Base-by-base conservation (phyloP, 305 asterid genomes). In the Fraxinus platypoda region DNA sequence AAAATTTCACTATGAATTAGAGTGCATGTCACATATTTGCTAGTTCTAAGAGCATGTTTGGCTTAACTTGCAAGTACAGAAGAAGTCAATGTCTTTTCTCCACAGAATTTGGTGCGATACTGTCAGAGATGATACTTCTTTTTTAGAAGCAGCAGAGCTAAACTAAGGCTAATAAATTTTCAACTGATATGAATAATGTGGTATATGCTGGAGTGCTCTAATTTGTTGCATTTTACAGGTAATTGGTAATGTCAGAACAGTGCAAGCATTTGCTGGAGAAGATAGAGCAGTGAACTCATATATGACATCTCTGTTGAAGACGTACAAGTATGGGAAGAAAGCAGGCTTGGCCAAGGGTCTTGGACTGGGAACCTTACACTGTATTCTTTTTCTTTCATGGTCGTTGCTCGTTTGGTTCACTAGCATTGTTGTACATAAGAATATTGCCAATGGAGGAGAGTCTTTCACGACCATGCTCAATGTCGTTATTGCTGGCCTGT, bases 371-470 rank as follows among this genome's bases (percentile, higher is more conserved):
- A 93, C 98, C 9, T 76, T 94, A 83, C 98, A 97, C 66, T 97
- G 94, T 34, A 96, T 97, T 74, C 97, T 97, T 74, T 97, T 94
- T 77, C 94, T 97, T 9, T 97, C 99, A 0, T 97, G 99, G 99
- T 85, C 99, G n/a, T 86, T 97, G 92, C 97, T 94, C 4, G 97
- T 94, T n/a, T 97, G 99, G 99, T 97, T 88, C 90, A 93, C 97
- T 6, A 97, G 99, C 90, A 80, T 94, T 52, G 89, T 94, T 31
- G 99, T 97, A 52, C 99, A 97, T 82, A 97, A 94, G 86, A 82
- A 85, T 19, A 93, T 94, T 19, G 98, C 98, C 54, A 90, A 93
- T 87, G 99, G 98, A 5, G 99, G 99, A 76, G 97, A 93, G 41
- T 88, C 99, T 62, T 97, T 97, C 87, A 93, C 98, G 82, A 97